These are phyloP conservation scores for Zasmidium citrigriseum DNA, from an alignment of 2,329 filamentous ascomycete genomes.

Conservation along the genomic window DNA sequence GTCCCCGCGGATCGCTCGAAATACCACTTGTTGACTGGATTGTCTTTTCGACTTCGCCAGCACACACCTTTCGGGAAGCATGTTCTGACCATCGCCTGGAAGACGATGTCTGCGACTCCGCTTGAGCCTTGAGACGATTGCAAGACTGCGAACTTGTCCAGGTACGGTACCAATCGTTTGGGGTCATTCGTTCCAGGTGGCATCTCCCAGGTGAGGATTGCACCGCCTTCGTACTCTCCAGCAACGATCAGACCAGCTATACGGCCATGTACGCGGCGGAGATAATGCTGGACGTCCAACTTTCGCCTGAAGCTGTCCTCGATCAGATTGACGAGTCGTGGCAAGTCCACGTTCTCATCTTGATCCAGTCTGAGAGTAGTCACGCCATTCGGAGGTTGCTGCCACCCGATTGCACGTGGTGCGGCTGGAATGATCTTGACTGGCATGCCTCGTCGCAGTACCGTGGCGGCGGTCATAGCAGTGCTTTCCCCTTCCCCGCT, in stretches of 20 bases:
- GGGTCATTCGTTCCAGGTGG: slow-evolving; percentile 53
- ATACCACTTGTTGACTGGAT: slow-evolving; percentile 99
- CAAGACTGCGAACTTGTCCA: slow-evolving; percentile 96
- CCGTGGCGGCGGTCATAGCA: slow-evolving; percentile 60
- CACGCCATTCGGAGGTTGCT: slow-evolving; percentile 60
- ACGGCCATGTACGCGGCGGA: slow-evolving; percentile 75
- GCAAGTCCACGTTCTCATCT: slow-evolving; percentile 79
- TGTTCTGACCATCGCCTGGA: slow-evolving; percentile 88
- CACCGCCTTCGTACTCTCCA: slow-evolving; percentile 93
- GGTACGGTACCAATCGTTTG: slow-evolving; percentile 78
- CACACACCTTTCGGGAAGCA: slow-evolving; percentile 89
- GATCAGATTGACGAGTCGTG: slow-evolving; percentile 80
- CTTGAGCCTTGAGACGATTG: slow-evolving; percentile 79
- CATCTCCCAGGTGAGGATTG: slow-evolving; percentile 90
- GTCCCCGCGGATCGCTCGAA: slow-evolving; percentile 86
- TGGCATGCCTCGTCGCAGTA: slow-evolving; percentile 89
- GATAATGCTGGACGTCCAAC: slow-evolving; percentile 80
- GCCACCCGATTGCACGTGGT: slow-evolving; percentile 62
- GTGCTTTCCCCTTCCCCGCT: slow-evolving; percentile 22
- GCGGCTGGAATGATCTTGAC: slow-evolving; percentile 80
- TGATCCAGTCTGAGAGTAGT: slow-evolving; percentile 67
- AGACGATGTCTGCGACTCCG: slow-evolving; percentile 92
- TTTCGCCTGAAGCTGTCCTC: slow-evolving; percentile 89
- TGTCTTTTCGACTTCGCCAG: slow-evolving; percentile 86
- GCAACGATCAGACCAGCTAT: slow-evolving; percentile 92